Conservation (phyloP, 148 eudicot genomes). For the Heliamphora exappendiculata region DNA sequence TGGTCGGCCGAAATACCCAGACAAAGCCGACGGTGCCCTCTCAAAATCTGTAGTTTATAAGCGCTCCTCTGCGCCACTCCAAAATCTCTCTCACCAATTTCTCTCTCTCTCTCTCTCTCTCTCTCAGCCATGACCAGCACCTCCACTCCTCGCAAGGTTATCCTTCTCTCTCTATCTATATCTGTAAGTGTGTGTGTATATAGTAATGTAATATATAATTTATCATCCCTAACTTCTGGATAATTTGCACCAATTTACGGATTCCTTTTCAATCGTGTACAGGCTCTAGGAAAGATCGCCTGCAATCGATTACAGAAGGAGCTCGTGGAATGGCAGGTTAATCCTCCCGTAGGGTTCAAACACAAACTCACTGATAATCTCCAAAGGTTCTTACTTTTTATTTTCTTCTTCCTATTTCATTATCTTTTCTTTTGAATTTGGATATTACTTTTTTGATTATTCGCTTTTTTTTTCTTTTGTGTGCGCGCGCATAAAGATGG, state of each 20-base stretch:
- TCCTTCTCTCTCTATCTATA: too few species aligned
- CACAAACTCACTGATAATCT: constrained; percentile 63
- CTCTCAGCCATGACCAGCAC: constrained; percentile 34
- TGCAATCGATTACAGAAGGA: constrained; percentile 60
- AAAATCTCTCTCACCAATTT: too few species aligned
- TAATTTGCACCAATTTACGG: too few species aligned
- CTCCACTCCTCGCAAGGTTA: constrained; percentile 47
- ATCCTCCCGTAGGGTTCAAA: constrained; percentile 56
- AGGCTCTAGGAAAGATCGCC: constrained; percentile 62
- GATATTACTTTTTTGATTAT: not conserved
- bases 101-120: constrained; percentile 10
- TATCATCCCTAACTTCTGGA: too few species aligned
- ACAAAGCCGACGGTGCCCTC: not conserved
- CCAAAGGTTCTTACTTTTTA: constrained; percentile 29
- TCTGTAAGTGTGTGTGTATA: too few species aligned
- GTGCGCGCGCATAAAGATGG: constrained; percentile 55
- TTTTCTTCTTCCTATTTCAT: too few species aligned
- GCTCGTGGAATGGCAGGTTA: constrained; percentile 62
- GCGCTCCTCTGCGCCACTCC: not conserved
- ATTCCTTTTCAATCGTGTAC: not conserved
- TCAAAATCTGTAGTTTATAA: too few species aligned
- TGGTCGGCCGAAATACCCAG: not conserved
- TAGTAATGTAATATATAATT: too few species aligned
- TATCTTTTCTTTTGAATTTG: too few species aligned
- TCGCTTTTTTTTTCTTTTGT: too few species aligned